These are phyloP conservation scores for Blepharisma undulans DNA, from an alignment of 169 alveolate species.

Conservation along the genomic window DNA sequence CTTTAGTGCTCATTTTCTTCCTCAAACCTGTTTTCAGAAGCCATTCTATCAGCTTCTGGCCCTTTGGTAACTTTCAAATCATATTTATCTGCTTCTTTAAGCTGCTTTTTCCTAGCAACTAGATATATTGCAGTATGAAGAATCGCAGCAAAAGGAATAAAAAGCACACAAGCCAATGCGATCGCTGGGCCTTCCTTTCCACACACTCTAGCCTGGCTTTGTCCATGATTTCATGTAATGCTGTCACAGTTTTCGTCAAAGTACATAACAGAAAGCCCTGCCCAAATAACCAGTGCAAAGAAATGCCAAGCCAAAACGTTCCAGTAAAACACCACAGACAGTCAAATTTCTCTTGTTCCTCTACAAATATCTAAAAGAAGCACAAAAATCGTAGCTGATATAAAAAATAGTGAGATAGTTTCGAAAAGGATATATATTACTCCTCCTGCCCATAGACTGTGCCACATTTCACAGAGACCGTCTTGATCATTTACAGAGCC, in stretches of 20 bases:
- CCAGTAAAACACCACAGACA: neutral
- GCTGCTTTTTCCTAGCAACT: neutral
- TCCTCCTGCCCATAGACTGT: constrained; percentile 9
- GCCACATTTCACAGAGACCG: constrained; percentile 4
- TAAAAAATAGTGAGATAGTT: neutral
- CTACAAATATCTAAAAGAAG: neutral
- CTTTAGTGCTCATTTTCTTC: neutral
- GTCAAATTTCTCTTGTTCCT: neutral
- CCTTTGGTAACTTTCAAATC: neutral
- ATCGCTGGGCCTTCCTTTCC: constrained; percentile 10
- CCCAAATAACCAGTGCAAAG: neutral
- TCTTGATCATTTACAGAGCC: neutral
- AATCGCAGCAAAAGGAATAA: neutral
- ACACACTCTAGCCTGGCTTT: neutral
- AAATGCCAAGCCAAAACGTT: neutral
- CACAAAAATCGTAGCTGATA: neutral
- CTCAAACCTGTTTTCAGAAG: neutral
- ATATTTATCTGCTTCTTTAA: neutral
- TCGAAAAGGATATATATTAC: neutral
- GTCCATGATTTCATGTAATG: neutral
- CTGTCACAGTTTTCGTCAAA: neutral
- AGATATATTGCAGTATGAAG: neutral
- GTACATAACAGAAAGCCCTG: neutral
- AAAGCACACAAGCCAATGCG: neutral
- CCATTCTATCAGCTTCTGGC: neutral